phyloP scores from a whole-genome alignment of 805 yeast species.

The Saccharomycopsis olivae region DNA sequence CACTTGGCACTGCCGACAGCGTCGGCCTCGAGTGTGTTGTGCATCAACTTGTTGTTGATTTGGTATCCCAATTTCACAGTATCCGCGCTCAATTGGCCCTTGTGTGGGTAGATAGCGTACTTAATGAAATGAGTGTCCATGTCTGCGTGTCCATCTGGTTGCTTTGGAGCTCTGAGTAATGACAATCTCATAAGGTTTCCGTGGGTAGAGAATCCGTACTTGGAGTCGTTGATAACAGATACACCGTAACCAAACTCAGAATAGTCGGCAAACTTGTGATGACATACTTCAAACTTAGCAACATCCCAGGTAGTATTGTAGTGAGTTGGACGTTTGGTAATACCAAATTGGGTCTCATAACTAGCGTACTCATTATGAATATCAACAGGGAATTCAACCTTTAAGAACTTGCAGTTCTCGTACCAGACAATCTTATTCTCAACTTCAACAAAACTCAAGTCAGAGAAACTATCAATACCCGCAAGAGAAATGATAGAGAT shows the following conservation, averaged over 20 bases:
- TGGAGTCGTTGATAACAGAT: constrained; percentile 68
- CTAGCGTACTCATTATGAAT: constrained; percentile 66
- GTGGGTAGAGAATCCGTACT: constrained; percentile 87
- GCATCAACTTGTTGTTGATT: constrained; percentile 47
- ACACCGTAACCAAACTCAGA: constrained; percentile 86
- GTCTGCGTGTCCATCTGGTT: constrained; percentile 91
- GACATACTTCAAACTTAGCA: constrained; percentile 93
- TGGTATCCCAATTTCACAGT: constrained; percentile 70
- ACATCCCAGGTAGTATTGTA: constrained; percentile 93
- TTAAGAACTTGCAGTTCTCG: constrained; percentile 77
- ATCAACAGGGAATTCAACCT: constrained; percentile 91
- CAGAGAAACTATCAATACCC: constrained; percentile 33
- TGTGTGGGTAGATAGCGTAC: constrained; percentile 79
- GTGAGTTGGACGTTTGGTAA: constrained; percentile 87
- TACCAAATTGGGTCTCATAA: constrained; percentile 91
- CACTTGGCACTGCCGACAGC: background rate
- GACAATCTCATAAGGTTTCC: constrained; percentile 89
- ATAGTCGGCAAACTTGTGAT: constrained; percentile 87
- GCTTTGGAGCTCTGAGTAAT: constrained; percentile 80
- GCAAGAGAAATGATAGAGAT: constrained; percentile 61
- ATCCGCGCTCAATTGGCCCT: constrained; percentile 49
- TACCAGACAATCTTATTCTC: constrained; percentile 71
- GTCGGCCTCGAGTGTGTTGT: constrained; percentile 3
- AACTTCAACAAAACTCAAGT: constrained; percentile 36
- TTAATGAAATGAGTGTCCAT: constrained; percentile 80